Evolutionary conservation across 768 basidiomycete species (phyloP), one percentile per base, ranked within the genome.

Genomic region (Pisolithus albus): DNA sequence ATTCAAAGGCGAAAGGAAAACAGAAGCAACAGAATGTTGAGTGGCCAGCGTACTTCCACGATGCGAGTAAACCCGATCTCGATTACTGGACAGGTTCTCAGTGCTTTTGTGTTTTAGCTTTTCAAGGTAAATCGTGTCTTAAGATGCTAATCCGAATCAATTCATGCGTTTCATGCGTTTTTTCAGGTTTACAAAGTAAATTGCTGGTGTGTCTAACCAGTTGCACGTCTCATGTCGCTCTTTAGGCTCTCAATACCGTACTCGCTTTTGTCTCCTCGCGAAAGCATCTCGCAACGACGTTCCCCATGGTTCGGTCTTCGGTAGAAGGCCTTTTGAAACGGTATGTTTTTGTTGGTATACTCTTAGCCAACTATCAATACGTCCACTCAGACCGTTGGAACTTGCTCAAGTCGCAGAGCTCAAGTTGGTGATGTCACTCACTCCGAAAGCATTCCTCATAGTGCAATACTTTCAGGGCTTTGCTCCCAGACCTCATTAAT

Each of bases 241-340:
- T 37, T 5, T 47, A 94, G 88, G 88, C 91, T 9, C 71, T 94
- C 44, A 94, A 93, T 59, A 90, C 91, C 13, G 88, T 95, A 4
- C 77, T 93, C 38, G 91, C 87, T 0, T 95, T 95, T 61, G 77
- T 91, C 37, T 87, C 88, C 2, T 83, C 88, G 0, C 76, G 88
- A 54, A 87, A 88, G 56, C 81, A 88, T 56, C 66, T 94, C 32
- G 86, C 89, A 7, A 83, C 81, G 7, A 92, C 88, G 0, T 94
- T 92, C 60, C 73, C 82, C 6, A 77, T 81, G 3, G 75, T 93
- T 23, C 77, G 85, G 40, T 75, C 78, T 13, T 89, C 88, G n/a
- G 89, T 91, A 0, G 91, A 94, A 70, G 73, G 77, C 44, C 72
- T 93, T 7, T 65, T 92, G 18, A 88, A 88, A 60, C 75, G 82